Base-by-base conservation (phyloP, 257 asterid species). In the Asclepias syriaca region DNA sequence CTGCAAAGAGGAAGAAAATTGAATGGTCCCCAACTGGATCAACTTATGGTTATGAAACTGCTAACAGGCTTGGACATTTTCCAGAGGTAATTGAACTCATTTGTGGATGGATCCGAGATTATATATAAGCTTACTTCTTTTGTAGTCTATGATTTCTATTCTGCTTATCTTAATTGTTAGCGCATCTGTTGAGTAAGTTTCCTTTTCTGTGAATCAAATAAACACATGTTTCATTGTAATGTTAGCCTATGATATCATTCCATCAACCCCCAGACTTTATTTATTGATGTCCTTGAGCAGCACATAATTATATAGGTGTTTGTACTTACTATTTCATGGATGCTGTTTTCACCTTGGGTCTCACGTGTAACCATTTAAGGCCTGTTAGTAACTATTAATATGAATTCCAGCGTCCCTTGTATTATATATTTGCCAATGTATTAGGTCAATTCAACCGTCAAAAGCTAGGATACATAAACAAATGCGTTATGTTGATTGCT, bases 61-160 rank as follows among this genome's bases (percentile, higher is more conserved):
- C 71, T 53, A 68, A 54, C 75, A 75, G 75, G 77, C 55, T 56
- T 71, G 80, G 80, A 72, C 84, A 78, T 74, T 21, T 55, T 68
- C 78, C 22, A 68, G 86, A 81, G 92, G 92, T 88, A 74, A 46
- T 27, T 58, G n/a, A 21, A 55, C 65, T 57, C 54, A 21, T 70
- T 70, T 55, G 21, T 29, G 40, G 21, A 39, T 18, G 66, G 24
- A 37, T 19, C 4, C 34, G 15, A 16, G 29, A 64, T 18, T 64
- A 6, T 63, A 49, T 63, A 18, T 8, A 66, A 39, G 29, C 22
- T 70, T 54, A 55, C 34, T 45, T 58, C 22, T 11, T 72, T 46
- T 72, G 63, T 24, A 7, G 67, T 24, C 21, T 34, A 21, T 40
- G 21, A 71, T 57, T 51, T 3, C 59, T 19, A 0, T 68, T 29